phyloP scores from a whole-genome alignment of 2,329 filamentous ascomycete genomes.

The Arthrobotrys conoides region DNA sequence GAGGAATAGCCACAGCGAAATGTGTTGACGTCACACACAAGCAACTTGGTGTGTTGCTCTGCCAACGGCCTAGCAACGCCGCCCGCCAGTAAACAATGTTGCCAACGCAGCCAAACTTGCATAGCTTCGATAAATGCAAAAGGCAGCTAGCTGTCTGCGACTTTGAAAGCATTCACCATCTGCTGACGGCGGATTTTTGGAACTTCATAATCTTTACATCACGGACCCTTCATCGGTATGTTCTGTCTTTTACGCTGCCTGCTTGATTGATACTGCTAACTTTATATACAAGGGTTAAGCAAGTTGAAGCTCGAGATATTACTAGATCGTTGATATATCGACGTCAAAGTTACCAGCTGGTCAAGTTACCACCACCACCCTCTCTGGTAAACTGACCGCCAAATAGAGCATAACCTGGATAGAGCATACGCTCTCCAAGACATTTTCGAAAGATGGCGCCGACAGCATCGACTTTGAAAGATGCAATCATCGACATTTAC shows the following conservation, averaged over 20 bases:
- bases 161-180: conserved; percentile 18
- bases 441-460: conserved; percentile 41
- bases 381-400: conserved; percentile 36
- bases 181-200: conserved; percentile 4
- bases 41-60: conserved; percentile 33
- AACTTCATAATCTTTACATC: neutral
- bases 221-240: conserved; percentile 2
- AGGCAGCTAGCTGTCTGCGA: neutral
- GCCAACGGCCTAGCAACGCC: conserved; percentile 45
- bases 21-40: conserved; percentile 16
- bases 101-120: conserved; percentile 31
- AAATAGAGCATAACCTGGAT: conserved; percentile 9
- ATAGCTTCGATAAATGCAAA: neutral
- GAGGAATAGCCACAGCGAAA: neutral
- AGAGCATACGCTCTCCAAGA: conserved; percentile 47
- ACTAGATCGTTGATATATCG: neutral
- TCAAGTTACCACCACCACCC: conserved; percentile 23
- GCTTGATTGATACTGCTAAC: neutral
- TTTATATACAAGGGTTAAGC: neutral
- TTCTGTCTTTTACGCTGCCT: neutral
- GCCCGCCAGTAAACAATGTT: conserved; percentile 41
- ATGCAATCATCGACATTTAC: conserved; percentile 43
- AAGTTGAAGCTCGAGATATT: neutral
- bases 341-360: neutral
- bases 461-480: conserved; percentile 37